Percentiles rank a stretch among this genome's conserved stretches.
These are phyloP conservation scores for Boeremia lycopersici DNA, from an alignment of 2,329 filamentous ascomycete species.

Conservation along the genomic window DNA sequence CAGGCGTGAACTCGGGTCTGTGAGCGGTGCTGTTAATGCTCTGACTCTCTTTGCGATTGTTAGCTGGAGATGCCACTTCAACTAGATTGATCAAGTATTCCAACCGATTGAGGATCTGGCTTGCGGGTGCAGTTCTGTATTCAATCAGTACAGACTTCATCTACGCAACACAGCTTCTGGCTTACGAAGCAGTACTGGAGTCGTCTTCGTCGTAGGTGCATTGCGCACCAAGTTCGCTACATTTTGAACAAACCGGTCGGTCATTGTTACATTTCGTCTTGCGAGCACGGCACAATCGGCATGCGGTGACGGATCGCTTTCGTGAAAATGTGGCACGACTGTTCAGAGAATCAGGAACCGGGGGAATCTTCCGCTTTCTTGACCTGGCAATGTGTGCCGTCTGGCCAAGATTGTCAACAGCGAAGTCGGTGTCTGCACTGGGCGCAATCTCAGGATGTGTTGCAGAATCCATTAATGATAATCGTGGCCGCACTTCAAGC, in stretches of 20 bases:
- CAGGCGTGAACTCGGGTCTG: background rate
- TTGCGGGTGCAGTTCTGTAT: background rate
- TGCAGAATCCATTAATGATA: background rate
- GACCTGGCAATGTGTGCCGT: background rate
- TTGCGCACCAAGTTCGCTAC: conserved; percentile 12
- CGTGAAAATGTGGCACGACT: background rate
- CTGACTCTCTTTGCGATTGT: no score
- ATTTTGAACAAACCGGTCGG: conserved; percentile 20
- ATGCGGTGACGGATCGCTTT: conserved; percentile 15
- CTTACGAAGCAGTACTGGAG: background rate
- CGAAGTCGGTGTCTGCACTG: background rate
- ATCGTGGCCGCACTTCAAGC: background rate
- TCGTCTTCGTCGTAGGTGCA: conserved; percentile 18
- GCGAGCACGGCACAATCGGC: conserved; percentile 13
- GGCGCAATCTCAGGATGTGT: background rate
- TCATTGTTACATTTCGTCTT: conserved; percentile 25
- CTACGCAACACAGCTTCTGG: background rate
- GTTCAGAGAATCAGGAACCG: background rate
- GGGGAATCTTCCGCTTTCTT: conserved; percentile 3
- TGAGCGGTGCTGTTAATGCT: background rate
- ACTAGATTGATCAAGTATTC: conserved; percentile 13
- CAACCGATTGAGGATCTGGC: conserved; percentile 14
- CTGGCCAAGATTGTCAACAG: background rate
- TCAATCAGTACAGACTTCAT: background rate
- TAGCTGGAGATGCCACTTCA: background rate